phyloP scores from a whole-genome alignment of 371 early-diverging fungal species.

The Mortierella sp. region DNA sequence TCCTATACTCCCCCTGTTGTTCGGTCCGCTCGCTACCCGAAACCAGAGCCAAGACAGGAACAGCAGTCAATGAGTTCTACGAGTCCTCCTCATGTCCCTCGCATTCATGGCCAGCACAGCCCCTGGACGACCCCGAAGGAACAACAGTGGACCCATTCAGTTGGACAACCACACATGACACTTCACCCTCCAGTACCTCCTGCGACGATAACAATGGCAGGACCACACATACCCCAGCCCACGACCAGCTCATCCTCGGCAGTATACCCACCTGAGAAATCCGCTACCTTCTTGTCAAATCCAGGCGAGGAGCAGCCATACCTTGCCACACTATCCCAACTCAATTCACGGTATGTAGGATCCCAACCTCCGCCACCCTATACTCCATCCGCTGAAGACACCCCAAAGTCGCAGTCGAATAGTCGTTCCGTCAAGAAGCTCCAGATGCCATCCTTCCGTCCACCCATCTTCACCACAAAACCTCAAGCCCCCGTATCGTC shows the following conservation, averaged over 20 bases:
- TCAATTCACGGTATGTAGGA: constrained; percentile 13
- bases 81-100: too few species aligned
- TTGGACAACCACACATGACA: constrained; percentile 1
- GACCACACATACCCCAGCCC: constrained; percentile 2
- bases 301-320: constrained; percentile 26
- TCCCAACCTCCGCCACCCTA: constrained; percentile 43
- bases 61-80: too few species aligned
- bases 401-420: not conserved
- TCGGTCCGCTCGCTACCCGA: constrained; percentile 13
- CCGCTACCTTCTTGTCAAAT: not conserved
- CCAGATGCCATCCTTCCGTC: not conserved
- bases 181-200: not conserved
- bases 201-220: not conserved
- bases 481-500: constrained; percentile 7
- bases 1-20: not conserved
- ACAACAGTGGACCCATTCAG: too few species aligned
- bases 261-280: constrained; percentile 30
- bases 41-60: not conserved
- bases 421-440: constrained; percentile 6
- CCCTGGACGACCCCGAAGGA: too few species aligned
- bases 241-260: not conserved
- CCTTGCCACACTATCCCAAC: constrained; percentile 18
- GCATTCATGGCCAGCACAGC: too few species aligned
- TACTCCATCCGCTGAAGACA: constrained; percentile 15
- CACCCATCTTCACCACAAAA: constrained; percentile 4